Evolutionary conservation across 805 yeast genomes (phyloP), one percentile per base, ranked within the genome.

Genomic region (Metschnikowia chrysomelidarum): DNA sequence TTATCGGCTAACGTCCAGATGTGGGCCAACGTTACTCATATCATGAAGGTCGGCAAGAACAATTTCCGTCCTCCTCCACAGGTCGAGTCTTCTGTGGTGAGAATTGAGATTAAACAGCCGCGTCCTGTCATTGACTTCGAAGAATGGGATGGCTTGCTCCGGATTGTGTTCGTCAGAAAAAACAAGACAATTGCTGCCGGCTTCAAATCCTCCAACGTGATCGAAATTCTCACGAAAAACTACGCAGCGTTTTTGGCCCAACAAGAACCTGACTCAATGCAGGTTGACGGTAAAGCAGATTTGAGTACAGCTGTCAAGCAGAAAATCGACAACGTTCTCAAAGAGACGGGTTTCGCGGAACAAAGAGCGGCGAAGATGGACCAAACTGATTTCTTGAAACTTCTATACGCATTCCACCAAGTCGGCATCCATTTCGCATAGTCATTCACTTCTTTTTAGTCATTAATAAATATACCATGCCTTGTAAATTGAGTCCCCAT

Each of bases 21-120:
- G 98, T 93, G 98, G 97, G 96, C 97, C n/a, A 87, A 87, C 47
- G 97, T 93, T 11, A 88, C 95, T 6, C 98, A 93, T 59, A 86
- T 93, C 35, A 93, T 93, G 98, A 93, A 93, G 62, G 98, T 93
- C 19, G 98, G 98, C 16, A 84, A 80, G 57, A 93, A 93, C 57
- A 93, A 93, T 56, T 93, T 93, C 70, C 75, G 96, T 51, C 98
- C 98, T 16, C 98, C 98, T 8, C 98, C 98, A 40, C 89, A 93
- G 60, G 98, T 93, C 39, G 98, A 93, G 60, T 88, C 97, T 0
- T 82, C 95, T 22, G 98, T 93, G 30, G 98, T 93, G 13, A 76
- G 95, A 54, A 78, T 93, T 23, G 98, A 91, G 61, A 81, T 93
- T 38, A 93, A 93, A 60, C 72, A 63, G 37, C 98, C 98, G 34